These are phyloP conservation scores for Diplodia mutila DNA, from an alignment of 2,329 filamentous ascomycete genomes.

Conservation along the genomic window DNA sequence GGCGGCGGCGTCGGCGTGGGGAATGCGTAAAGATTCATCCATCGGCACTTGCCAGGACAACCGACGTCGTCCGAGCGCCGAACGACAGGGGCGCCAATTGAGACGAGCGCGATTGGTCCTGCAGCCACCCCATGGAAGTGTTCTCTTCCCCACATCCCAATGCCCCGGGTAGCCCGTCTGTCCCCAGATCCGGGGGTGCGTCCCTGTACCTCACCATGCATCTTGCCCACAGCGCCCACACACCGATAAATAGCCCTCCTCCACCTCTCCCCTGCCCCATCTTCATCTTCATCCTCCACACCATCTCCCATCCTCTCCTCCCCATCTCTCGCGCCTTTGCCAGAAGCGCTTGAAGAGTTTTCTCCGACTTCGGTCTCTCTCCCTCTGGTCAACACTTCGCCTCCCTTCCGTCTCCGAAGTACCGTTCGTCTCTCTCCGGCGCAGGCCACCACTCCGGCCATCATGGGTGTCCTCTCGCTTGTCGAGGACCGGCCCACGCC, in stretches of 20 bases:
- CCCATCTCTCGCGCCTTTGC: background rate
- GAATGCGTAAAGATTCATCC: conserved; percentile 23
- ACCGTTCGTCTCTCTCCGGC: background rate
- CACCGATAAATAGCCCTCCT: conserved; percentile 13
- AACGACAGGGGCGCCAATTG: background rate
- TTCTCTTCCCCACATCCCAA: conserved; percentile 19
- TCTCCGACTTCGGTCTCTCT: background rate
- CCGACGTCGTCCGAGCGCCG: background rate
- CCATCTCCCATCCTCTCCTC: background rate
- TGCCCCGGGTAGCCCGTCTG: background rate
- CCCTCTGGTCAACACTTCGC: background rate
- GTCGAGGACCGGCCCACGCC: conserved; percentile 56
- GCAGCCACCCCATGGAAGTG: conserved; percentile 13
- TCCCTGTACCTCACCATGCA: conserved; percentile 9
- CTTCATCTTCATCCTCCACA: background rate
- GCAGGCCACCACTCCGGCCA: conserved; percentile 20
- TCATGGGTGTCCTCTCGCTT: conserved; percentile 42
- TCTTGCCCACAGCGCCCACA: background rate
- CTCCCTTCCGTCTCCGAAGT: too few relatives aligned
- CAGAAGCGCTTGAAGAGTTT: background rate
- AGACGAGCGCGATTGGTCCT: background rate
- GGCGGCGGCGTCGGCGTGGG: background rate
- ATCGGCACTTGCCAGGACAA: background rate
- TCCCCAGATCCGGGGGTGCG: conserved; percentile 18
- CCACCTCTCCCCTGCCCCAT: background rate